Conservation (phyloP, 192 early-diverging fungal genomes). For the Helicostylum pulchrum region DNA sequence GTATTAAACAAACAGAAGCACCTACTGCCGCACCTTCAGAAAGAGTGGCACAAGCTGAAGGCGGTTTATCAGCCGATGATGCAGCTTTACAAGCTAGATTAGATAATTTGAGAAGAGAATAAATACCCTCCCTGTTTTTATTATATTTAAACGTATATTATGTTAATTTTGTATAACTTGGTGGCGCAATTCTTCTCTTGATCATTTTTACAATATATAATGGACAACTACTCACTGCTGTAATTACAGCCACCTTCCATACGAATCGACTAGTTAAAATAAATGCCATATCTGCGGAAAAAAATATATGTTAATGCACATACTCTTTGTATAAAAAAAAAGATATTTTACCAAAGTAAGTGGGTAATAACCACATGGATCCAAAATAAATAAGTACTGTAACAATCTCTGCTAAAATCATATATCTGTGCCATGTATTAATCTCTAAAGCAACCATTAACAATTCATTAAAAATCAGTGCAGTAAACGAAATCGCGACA, state of each 20-base stretch:
- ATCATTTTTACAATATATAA: slow-evolving; percentile 84
- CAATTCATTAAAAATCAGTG: slow-evolving; percentile 91
- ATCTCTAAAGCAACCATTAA: slow-evolving; percentile 96
- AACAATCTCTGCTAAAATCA: slow-evolving; percentile 82
- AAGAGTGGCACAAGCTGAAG: slow-evolving; percentile 52
- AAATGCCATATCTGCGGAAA: slow-evolving; percentile 68
- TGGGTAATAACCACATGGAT: slow-evolving; percentile 87
- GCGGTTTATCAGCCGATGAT: slow-evolving; percentile 59
- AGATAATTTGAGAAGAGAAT: slow-evolving; percentile 86
- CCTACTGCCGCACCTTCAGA: slow-evolving; percentile 32
- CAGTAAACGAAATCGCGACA: slow-evolving; percentile 93
- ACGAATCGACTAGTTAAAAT: slow-evolving; percentile 83
- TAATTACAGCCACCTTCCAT: slow-evolving; percentile 90
- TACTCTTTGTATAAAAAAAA: slow-evolving; percentile 1
- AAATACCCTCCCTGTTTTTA: slow-evolving; percentile 15
- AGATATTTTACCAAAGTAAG: slow-evolving; percentile 78
- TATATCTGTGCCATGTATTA: slow-evolving; percentile 89
- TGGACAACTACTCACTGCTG: slow-evolving; percentile 82
- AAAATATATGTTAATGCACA: background rate
- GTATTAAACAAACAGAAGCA: slow-evolving; percentile 36
- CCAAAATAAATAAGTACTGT: slow-evolving; percentile 82
- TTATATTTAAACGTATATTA: background rate
- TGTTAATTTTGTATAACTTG: slow-evolving; percentile 84
- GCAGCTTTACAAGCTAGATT: slow-evolving; percentile 87
- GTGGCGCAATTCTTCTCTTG: slow-evolving; percentile 78